Conservation (phyloP, 73 alveolate species). For the Urostyla sp. region DNA sequence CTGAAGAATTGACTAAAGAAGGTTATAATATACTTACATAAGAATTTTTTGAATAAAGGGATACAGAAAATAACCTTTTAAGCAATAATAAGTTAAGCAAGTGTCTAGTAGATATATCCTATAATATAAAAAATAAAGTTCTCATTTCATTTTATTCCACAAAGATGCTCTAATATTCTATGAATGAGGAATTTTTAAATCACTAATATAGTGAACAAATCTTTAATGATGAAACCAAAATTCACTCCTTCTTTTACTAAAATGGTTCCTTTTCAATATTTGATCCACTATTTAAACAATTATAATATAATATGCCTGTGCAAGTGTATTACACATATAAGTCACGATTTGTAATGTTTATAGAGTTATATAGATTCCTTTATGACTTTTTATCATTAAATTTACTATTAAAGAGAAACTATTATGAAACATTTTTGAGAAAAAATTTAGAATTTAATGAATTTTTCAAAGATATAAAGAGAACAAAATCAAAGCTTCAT, state of each 20-base stretch:
- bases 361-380: conserved; percentile 61
- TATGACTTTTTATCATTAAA: conserved; percentile 61
- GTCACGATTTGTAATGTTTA: conserved; percentile 37
- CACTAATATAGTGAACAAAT: background rate
- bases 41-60: conserved; percentile 40
- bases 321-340: conserved; percentile 1
- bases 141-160: conserved; percentile 20
- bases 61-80: background rate
- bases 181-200: conserved; percentile 12
- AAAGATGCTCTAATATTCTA: conserved; percentile 7
- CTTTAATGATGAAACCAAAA: background rate
- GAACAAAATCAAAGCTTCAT: conserved; percentile 50
- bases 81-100: background rate
- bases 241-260: conserved; percentile 2
- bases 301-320: conserved; percentile 22
- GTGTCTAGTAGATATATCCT: conserved; percentile 16
- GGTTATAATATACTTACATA: conserved; percentile 25
- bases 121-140: conserved; percentile 3
- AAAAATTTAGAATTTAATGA: conserved; percentile 55
- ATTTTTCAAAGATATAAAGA: conserved; percentile 50
- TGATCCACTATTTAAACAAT: conserved; percentile 4
- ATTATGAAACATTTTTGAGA: conserved; percentile 58
- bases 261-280: background rate
- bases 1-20: conserved; percentile 53
- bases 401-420: conserved; percentile 52